Evolutionary conservation across 371 early-diverging fungal genomes (phyloP), one percentile per base, ranked within the genome.

Genomic region (Mortierella sp.): DNA sequence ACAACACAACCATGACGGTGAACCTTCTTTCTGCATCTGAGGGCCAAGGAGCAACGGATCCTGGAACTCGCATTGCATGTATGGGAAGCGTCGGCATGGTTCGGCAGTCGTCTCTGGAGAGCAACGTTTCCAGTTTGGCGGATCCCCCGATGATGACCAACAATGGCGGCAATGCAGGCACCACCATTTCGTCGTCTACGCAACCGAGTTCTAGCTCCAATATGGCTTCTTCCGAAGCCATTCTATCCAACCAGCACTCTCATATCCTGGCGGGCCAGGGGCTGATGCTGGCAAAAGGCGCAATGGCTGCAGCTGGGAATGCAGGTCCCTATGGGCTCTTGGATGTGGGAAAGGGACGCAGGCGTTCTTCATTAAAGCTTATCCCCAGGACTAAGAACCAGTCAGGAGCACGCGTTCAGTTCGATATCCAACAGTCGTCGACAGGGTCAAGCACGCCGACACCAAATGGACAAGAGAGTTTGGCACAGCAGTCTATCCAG

Each of bases 331-430:
- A 7, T 34, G 58, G 31, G 55, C 19, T 29, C 14, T 68, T 29
- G n/a, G 61, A 76, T 22, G n/a, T 61, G 24, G 65, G 65, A 37
- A 74, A 63, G 26, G 72, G 65, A 29, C 75, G 72, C 24, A 67
- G 75, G 64, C 74, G 71, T 40, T 71, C 79, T n/a, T 79, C 74
- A 14, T 22, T 74, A 31, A 74, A 71, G 64, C 50, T 71, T 11
- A 58, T 37, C 34, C 43, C 41, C 41, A 74, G 63, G 6, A 34
- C 41, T 8, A 58, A 61, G 41, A 29, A 5, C 31, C 55, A 34
- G 8, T 31, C 74, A 1, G 70, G 79, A 31, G 45, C 48, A 10
- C 74, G 66, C 16, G 72, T 74, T 31, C 75, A 74, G 31, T 74
- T 73, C 31, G 79, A 73, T 44, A 29, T 70, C 39, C n/a, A 44